Conservation (phyloP, 1,284 basidiomycete species). For the Bjerkandera adusta region DNA sequence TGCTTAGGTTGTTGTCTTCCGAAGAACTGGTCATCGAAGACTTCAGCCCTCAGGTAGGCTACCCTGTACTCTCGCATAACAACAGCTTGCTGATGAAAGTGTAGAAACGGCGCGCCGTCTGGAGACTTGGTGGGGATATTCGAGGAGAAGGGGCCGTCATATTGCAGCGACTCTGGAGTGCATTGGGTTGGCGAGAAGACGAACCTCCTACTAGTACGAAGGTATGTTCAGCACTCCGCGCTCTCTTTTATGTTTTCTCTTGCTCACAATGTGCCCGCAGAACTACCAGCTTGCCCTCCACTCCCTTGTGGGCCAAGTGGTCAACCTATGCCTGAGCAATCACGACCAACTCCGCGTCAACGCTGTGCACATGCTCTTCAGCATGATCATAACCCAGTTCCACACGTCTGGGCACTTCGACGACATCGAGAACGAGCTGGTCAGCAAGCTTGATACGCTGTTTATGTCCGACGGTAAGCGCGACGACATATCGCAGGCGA, state of each 20-base stretch:
- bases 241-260: too few relatives aligned
- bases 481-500: conserved; percentile 87
- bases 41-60: conserved; percentile 82
- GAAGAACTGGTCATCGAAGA: conserved; percentile 94
- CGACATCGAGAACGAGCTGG: conserved; percentile 91
- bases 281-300: conserved; percentile 84
- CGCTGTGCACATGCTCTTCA: conserved; percentile 90
- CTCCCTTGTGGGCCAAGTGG: conserved; percentile 86
- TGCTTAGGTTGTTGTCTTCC: conserved; percentile 85
- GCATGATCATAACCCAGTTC: conserved; percentile 95
- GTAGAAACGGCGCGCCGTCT: conserved; percentile 91
- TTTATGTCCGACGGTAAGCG: conserved; percentile 91
- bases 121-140: conserved; percentile 94
- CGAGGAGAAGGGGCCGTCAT: conserved; percentile 91
- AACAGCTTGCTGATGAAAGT: conserved; percentile 13
- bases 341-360: conserved; percentile 91
- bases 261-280: conserved; percentile 35
- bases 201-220: conserved; percentile 21
- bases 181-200: conserved; percentile 72
- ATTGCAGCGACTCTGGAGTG: conserved; percentile 83
- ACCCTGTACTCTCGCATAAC: neutral
- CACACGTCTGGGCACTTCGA: conserved; percentile 80
- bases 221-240: conserved; percentile 12
- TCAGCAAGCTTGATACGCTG: conserved; percentile 89
- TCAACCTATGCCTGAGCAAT: conserved; percentile 92